Evolutionary conservation across 805 yeast genomes (phyloP).

Genomic region (Zygoascus biomembranicola): DNA sequence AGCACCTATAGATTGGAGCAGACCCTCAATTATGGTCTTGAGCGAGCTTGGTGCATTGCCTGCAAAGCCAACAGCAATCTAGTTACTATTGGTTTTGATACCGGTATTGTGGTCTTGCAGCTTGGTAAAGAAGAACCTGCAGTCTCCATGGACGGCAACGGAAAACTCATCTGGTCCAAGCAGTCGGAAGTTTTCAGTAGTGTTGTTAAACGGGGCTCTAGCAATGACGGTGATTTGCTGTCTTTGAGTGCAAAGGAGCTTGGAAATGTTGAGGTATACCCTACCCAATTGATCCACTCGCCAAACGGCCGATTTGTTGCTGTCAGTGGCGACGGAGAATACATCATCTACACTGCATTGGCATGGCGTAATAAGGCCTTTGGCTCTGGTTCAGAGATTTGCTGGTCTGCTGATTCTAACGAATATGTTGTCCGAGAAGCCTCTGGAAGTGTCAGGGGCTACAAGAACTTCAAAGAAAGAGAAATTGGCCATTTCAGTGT

Average conservation of each 20-base stretch:
- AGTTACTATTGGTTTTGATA: conserved; percentile 89
- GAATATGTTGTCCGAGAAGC: conserved; percentile 77
- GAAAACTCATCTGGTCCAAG: conserved; percentile 85
- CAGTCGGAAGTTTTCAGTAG: conserved; percentile 84
- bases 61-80: conserved; percentile 65
- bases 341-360: conserved; percentile 87
- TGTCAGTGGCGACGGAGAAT: conserved; percentile 97
- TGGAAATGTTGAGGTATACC: conserved; percentile 91
- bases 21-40: conserved; percentile 82
- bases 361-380: conserved; percentile 97
- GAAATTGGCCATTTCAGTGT: conserved; percentile 55
- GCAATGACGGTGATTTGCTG: conserved; percentile 74
- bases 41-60: conserved; percentile 94
- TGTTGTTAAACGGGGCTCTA: conserved; percentile 61
- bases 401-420: conserved; percentile 90
- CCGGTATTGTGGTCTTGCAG: conserved; percentile 82
- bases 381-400: conserved; percentile 85
- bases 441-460: conserved; percentile 55
- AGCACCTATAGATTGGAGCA: conserved; percentile 90
- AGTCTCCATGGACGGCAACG: conserved; percentile 85
- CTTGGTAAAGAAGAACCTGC: conserved; percentile 93
- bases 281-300: conserved; percentile 78
- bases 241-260: conserved; percentile 78
- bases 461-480: conserved; percentile 78
- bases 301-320: conserved; percentile 97